Evolutionary conservation across 2,329 filamentous ascomycete genomes (phyloP).

Genomic region (Penicillium sp.): DNA sequence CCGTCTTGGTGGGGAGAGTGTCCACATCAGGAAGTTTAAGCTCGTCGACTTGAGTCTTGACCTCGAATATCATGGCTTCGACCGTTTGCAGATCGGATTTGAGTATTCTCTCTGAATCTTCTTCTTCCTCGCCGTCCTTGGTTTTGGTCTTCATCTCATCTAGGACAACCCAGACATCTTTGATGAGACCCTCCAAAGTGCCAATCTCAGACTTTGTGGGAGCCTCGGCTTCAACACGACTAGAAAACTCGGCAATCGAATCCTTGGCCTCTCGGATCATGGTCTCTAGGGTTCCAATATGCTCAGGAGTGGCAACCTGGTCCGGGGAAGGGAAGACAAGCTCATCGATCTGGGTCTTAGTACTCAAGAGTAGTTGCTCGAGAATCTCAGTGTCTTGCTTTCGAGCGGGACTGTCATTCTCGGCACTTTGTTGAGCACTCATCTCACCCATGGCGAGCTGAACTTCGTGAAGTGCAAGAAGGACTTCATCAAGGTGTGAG

Average conservation of each 20-base stretch:
- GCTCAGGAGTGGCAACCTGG: slow-evolving; percentile 62
- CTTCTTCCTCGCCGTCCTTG: slow-evolving; percentile 46
- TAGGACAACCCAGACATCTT: slow-evolving; percentile 70
- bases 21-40: slow-evolving; percentile 70
- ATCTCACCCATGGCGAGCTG: slow-evolving; percentile 59
- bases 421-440: slow-evolving; percentile 44
- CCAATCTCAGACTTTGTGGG: slow-evolving; percentile 77
- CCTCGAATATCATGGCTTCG: slow-evolving; percentile 76
- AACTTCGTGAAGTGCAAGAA: slow-evolving; percentile 50
- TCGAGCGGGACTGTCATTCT: slow-evolving; percentile 56
- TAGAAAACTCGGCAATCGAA: slow-evolving; percentile 63
- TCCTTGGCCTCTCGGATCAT: slow-evolving; percentile 75
- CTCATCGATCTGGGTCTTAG: slow-evolving; percentile 83
- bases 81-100: slow-evolving; percentile 82
- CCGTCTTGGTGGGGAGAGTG: slow-evolving; percentile 70
- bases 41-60: slow-evolving; percentile 74
- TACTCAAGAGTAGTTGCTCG: slow-evolving; percentile 84
- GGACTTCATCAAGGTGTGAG: slow-evolving; percentile 47
- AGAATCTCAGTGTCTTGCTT: slow-evolving; percentile 89
- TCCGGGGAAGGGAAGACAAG: slow-evolving; percentile 64
- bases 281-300: slow-evolving; percentile 62
- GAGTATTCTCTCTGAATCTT: slow-evolving; percentile 61
- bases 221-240: slow-evolving; percentile 64
- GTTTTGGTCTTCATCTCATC: slow-evolving; percentile 62
- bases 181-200: slow-evolving; percentile 72